phyloP scores from a whole-genome alignment of 768 basidiomycete genomes.

The Lentinula guzmanii region DNA sequence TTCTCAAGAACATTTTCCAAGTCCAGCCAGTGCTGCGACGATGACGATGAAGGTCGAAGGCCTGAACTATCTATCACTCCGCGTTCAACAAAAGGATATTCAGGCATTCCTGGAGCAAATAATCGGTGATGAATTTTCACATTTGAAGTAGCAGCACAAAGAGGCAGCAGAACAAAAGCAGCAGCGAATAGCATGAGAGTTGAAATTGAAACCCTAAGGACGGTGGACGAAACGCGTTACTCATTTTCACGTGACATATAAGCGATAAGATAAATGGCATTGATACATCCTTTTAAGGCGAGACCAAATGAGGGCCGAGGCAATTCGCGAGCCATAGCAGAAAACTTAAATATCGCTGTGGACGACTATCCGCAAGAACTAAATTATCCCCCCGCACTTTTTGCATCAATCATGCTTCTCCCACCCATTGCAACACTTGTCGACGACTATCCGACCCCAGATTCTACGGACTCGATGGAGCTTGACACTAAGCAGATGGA shows the following conservation, averaged over 20 bases:
- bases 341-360: not conserved
- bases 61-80: slow-evolving; percentile 31
- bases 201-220: not conserved
- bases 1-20: slow-evolving; percentile 30
- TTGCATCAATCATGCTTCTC: not conserved
- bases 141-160: slow-evolving; percentile 12
- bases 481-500: not conserved
- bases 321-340: not conserved
- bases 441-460: slow-evolving; percentile 18
- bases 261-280: slow-evolving; percentile 1
- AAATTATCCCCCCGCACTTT: not conserved
- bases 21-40: slow-evolving; percentile 39
- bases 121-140: slow-evolving; percentile 45
- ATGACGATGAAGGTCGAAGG: slow-evolving; percentile 34
- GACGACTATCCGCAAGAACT: not conserved
- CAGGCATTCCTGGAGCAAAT: slow-evolving; percentile 36
- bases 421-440: not conserved
- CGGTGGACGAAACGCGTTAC: not conserved
- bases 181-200: slow-evolving; percentile 7
- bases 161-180: slow-evolving; percentile 14
- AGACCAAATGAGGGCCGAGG: slow-evolving; percentile 1
- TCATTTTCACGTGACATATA: not conserved
- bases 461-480: slow-evolving; percentile 20
- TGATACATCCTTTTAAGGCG: not conserved
- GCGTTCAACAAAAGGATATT: slow-evolving; percentile 35